These are phyloP conservation scores for Kwoniella newhampshirensis DNA, from an alignment of 768 basidiomycete genomes.

Conservation along the genomic window DNA sequence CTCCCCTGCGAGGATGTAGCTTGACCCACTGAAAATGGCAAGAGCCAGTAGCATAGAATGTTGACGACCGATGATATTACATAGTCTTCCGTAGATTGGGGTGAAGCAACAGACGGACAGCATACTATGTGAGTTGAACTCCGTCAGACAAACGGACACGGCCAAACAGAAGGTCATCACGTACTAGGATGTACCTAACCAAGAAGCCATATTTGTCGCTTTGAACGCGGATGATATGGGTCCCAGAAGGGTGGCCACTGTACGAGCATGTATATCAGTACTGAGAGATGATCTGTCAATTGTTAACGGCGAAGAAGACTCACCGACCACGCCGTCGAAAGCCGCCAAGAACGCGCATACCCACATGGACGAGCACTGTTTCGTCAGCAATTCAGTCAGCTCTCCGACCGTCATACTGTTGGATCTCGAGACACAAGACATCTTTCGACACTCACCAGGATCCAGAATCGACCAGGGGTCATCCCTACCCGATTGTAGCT, in stretches of 20 bases:
- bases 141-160: no score
- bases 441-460: constrained; percentile 13
- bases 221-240: constrained; percentile 37
- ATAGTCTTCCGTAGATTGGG: constrained; percentile 42
- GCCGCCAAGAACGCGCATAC: constrained; percentile 30
- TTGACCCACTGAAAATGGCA: constrained; percentile 29
- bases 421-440: not conserved
- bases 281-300: no score
- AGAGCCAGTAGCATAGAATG: constrained; percentile 29
- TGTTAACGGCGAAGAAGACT: no score
- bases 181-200: constrained; percentile 48
- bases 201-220: constrained; percentile 44
- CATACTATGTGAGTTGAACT: constrained; percentile 20
- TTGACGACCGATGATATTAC: constrained; percentile 38
- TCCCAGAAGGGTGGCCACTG: constrained; percentile 35
- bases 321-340: constrained; percentile 35
- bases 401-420: not conserved
- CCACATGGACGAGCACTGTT: constrained; percentile 37
- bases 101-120: constrained; percentile 41
- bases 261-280: no score
- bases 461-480: constrained; percentile 30
- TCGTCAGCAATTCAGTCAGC: not conserved
- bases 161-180: no score
- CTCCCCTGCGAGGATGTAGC: no score
- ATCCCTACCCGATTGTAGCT: constrained; percentile 42